phyloP scores from a whole-genome alignment of 164 flowering plant genomes.

The Pachysandra terminalis region DNA sequence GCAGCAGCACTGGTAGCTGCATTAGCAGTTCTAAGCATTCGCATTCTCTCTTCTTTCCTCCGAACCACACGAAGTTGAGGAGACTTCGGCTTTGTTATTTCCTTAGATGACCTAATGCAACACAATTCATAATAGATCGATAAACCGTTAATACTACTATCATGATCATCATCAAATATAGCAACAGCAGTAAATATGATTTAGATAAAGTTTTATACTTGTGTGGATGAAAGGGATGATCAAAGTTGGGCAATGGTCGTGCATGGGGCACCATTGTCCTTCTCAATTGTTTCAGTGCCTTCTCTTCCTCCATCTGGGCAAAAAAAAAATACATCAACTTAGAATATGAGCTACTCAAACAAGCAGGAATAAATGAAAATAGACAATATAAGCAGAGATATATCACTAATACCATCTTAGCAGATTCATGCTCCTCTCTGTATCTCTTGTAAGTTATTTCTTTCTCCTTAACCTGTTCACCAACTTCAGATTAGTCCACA shows the following conservation, averaged over 20 bases:
- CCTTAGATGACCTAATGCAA: slow-evolving; percentile 61
- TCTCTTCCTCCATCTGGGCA: slow-evolving; percentile 95
- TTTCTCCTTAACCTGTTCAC: slow-evolving; percentile 73
- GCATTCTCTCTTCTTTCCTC: slow-evolving; percentile 51
- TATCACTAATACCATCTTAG: slow-evolving; percentile 51
- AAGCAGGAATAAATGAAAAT: neutral
- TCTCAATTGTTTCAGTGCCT: slow-evolving; percentile 84
- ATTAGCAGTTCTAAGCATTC: neutral
- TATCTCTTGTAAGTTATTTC: slow-evolving; percentile 78
- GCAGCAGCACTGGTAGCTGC: slow-evolving; percentile 38
- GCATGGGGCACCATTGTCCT: slow-evolving; percentile 95
- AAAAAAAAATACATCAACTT: neutral
- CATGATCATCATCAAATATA: neutral
- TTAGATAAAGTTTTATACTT: slow-evolving; percentile 42
- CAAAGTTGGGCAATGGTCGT: slow-evolving; percentile 80
- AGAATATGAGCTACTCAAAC: neutral
- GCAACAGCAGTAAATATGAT: too few species aligned
- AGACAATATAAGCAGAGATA: too few species aligned
- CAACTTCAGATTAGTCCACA: neutral
- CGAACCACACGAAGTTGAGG: slow-evolving; percentile 56
- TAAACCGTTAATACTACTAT: too few species aligned
- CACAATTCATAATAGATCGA: neutral
- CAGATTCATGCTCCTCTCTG: slow-evolving; percentile 87
- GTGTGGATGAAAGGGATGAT: slow-evolving; percentile 74
- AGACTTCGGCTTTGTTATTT: slow-evolving; percentile 69